These are phyloP conservation scores for Rosa multiflora DNA, from an alignment of 306 rosid species.

Conservation along the genomic window DNA sequence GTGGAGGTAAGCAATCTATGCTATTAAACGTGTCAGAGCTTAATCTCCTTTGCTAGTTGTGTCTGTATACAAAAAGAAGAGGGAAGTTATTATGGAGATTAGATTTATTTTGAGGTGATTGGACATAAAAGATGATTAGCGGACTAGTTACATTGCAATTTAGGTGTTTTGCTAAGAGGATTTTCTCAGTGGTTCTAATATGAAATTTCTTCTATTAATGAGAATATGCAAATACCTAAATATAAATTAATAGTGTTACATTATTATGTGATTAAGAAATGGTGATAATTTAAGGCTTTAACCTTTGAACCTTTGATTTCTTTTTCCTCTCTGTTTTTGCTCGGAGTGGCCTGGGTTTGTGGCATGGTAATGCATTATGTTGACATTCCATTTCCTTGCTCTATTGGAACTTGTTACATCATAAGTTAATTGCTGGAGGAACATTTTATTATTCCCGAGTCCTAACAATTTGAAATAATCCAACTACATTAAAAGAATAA, in stretches of 20 bases:
- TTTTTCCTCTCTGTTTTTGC: not conserved
- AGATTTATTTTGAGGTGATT: not conserved
- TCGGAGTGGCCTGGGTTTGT: not conserved
- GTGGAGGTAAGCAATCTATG: conserved; percentile 62
- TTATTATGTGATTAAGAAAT: not conserved
- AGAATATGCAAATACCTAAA: not conserved
- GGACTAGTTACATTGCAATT: not conserved
- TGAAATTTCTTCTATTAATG: not conserved
- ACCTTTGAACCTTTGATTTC: not conserved
- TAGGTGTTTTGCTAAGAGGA: not conserved
- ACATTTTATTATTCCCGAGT: not conserved
- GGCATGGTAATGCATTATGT: not conserved
- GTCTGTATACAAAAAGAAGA: not conserved
- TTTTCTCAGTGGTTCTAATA: not conserved
- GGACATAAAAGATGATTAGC: not conserved
- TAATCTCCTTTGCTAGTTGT: not conserved
- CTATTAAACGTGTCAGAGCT: not conserved
- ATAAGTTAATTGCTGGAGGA: not conserved
- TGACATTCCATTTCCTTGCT: not conserved
- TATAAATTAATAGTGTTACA: not conserved
- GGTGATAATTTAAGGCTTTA: not conserved
- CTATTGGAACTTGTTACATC: not conserved
- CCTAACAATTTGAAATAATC: not conserved
- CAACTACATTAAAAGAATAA: not conserved
- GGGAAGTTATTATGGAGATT: not conserved